Conservation (phyloP, 1,284 basidiomycete genomes). For the Trametes pubescens region DNA sequence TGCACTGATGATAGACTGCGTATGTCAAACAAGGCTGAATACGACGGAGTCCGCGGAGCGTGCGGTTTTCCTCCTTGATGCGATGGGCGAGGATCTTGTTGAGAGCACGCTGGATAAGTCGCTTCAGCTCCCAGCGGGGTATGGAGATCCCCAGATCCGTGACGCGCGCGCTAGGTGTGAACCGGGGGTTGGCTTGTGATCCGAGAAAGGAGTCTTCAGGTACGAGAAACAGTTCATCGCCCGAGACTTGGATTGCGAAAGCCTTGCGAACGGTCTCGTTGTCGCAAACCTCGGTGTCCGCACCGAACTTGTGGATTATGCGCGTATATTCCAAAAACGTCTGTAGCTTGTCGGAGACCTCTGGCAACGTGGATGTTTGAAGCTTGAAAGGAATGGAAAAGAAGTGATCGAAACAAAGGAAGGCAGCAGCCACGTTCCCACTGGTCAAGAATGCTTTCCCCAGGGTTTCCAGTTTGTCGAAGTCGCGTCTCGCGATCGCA, state of each 20-base stretch:
- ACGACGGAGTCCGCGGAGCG: slow-evolving; percentile 42
- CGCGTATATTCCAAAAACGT: slow-evolving; percentile 48
- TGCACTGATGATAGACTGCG: slow-evolving; percentile 46
- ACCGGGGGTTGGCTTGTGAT: slow-evolving; percentile 5
- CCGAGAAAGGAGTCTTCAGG: slow-evolving; percentile 37
- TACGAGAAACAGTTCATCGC: slow-evolving; percentile 42
- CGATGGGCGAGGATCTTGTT: slow-evolving; percentile 39
- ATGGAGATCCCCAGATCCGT: slow-evolving; percentile 25
- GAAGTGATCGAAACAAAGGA: slow-evolving; percentile 52
- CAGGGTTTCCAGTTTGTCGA: slow-evolving; percentile 39
- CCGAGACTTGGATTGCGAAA: slow-evolving; percentile 47
- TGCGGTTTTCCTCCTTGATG: slow-evolving; percentile 47
- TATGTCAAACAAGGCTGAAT: slow-evolving; percentile 53
- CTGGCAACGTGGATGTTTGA: slow-evolving; percentile 27
- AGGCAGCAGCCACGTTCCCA: slow-evolving; percentile 44
- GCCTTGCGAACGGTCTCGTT: slow-evolving; percentile 42
- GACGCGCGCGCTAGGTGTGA: slow-evolving; percentile 9
- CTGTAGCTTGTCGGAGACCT: slow-evolving; percentile 43
- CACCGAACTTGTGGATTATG: slow-evolving; percentile 44
- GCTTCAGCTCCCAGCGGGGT: slow-evolving; percentile 28
- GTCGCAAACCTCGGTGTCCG: slow-evolving; percentile 39
- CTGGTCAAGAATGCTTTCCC: slow-evolving; percentile 37
- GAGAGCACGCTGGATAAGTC: slow-evolving; percentile 38
- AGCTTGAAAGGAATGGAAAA: slow-evolving; percentile 41
- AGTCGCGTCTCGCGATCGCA: slow-evolving; percentile 43